phyloP scores from a whole-genome alignment of 345 rosid species.

The Pistacia atlantica region DNA sequence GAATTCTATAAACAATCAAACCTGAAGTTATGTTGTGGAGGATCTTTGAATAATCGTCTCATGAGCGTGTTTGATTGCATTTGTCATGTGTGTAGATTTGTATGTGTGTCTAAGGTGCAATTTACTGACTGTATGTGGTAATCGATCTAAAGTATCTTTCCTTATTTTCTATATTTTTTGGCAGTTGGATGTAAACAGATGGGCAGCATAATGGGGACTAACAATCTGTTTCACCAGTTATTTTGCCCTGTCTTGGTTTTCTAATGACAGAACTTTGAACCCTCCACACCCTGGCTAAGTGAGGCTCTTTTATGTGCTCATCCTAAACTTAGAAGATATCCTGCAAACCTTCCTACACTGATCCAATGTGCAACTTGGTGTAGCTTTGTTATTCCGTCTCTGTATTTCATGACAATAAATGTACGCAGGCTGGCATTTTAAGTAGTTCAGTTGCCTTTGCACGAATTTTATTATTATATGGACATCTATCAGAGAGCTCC shows the following conservation, averaged over 20 bases:
- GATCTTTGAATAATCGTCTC: not conserved
- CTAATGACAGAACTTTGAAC: not conserved
- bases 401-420: conserved; percentile 21
- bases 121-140: not conserved
- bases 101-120: conserved; percentile 2
- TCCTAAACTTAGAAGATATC: not conserved
- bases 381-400: conserved; percentile 13
- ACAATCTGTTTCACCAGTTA: conserved; percentile 10
- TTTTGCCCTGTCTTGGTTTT: not conserved
- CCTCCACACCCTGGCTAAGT: not conserved
- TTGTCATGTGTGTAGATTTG: not conserved
- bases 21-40: not conserved
- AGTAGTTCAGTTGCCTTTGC: conserved; percentile 2
- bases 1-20: not conserved
- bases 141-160: not conserved
- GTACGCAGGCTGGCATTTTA: conserved; percentile 12
- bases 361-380: not conserved
- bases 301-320: conserved; percentile 5
- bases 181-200: conserved; percentile 17
- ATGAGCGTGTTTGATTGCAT: not conserved
- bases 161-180: conserved; percentile 14
- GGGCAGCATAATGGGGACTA: conserved; percentile 8
- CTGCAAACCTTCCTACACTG: not conserved
- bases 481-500: not conserved
- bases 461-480: not conserved